Conservation (phyloP, 2,329 filamentous ascomycete species). For the Fusarium tricinctum region DNA sequence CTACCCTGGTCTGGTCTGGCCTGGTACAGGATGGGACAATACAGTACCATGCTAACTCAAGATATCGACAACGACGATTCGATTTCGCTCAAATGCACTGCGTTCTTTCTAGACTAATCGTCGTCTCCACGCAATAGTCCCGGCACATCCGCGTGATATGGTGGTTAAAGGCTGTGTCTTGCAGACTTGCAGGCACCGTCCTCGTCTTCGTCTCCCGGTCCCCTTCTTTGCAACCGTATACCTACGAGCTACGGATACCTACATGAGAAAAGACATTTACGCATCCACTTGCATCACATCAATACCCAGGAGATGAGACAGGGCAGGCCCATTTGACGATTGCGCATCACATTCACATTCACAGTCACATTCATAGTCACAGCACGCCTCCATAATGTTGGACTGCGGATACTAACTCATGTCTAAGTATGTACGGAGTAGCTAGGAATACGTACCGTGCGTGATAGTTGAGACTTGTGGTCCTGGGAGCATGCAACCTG, state of each 20-base stretch:
- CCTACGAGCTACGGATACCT: not conserved
- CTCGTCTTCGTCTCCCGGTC: conserved; percentile 30
- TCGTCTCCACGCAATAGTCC: conserved; percentile 44
- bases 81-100: conserved; percentile 19
- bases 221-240: conserved; percentile 15
- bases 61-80: conserved; percentile 24
- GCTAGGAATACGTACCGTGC: conserved; percentile 12
- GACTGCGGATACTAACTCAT: conserved; percentile 12
- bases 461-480: conserved; percentile 7
- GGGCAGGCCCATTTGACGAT: conserved; percentile 16
- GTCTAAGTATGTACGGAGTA: conserved; percentile 17
- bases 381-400: conserved; percentile 28
- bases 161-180: conserved; percentile 46
- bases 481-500: conserved; percentile 11
- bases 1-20: not conserved
- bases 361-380: not conserved
- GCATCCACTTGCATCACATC: conserved; percentile 40
- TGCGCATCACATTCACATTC: not conserved
- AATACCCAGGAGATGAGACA: conserved; percentile 30
- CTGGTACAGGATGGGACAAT: not conserved
- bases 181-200: conserved; percentile 39
- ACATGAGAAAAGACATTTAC: conserved; percentile 11
- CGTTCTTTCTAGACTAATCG: conserved; percentile 45
- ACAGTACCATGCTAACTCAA: conserved; percentile 18
- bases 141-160: conserved; percentile 44